Evolutionary conservation across 441 rosid species (phyloP).

Genomic region (Gossypium trilobum): DNA sequence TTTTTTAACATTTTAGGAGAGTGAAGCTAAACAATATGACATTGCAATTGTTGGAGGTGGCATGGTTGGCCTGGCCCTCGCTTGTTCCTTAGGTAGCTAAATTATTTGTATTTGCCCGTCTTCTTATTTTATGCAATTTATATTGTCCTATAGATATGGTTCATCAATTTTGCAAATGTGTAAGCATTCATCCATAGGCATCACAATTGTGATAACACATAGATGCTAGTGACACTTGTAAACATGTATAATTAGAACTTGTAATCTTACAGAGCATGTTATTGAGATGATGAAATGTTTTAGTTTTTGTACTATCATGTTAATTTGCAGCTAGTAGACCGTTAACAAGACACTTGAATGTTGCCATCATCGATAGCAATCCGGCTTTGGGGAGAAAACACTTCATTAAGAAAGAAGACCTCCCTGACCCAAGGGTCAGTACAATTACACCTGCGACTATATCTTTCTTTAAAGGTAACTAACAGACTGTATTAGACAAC

Average conservation of each 20-base stretch:
- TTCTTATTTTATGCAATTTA: background rate
- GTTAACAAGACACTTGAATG: constrained; percentile 77
- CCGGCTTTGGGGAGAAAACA: constrained; percentile 52
- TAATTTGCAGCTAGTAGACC: constrained; percentile 65
- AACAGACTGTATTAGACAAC: background rate
- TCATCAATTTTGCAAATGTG: background rate
- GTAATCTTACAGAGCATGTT: background rate
- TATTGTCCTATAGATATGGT: background rate
- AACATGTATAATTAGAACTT: background rate
- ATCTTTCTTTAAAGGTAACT: constrained; percentile 66
- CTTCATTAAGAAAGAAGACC: constrained; percentile 47
- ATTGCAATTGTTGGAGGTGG: constrained; percentile 93
- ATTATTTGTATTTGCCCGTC: background rate
- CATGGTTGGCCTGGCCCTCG: constrained; percentile 94
- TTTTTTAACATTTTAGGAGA: constrained; percentile 26
- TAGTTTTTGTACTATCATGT: constrained; percentile 7
- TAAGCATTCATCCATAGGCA: background rate
- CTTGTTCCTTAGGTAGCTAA: constrained; percentile 71
- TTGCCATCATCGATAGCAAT: constrained; percentile 81
- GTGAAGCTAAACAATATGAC: constrained; percentile 44
- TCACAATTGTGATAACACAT: background rate
- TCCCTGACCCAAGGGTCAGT: constrained; percentile 91
- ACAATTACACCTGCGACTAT: constrained; percentile 81
- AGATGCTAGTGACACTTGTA: background rate
- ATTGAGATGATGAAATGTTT: background rate